phyloP scores from a whole-genome alignment of 805 yeast species.

The Myxozyma neotropica region DNA sequence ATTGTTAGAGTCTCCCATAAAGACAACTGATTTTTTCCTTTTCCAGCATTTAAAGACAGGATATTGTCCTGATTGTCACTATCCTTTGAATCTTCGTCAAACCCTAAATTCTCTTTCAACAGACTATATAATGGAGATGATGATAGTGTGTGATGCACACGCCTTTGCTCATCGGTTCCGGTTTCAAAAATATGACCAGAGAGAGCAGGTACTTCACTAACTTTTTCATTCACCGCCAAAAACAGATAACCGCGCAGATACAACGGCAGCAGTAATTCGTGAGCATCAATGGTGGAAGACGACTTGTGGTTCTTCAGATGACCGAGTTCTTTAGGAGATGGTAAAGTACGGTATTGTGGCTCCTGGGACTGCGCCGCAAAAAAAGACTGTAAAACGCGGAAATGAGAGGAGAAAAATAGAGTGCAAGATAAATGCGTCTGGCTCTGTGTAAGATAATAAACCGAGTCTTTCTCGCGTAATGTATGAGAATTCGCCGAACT shows the following conservation, averaged over 20 bases:
- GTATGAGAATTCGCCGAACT: background rate
- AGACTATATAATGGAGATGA: slow-evolving; percentile 17
- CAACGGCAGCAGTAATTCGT: slow-evolving; percentile 21
- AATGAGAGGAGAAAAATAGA: slow-evolving; percentile 26
- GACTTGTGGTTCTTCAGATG: background rate
- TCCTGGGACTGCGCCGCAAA: slow-evolving; percentile 6
- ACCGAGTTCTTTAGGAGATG: slow-evolving; percentile 16
- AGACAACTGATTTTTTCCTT: background rate
- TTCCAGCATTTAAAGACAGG: background rate
- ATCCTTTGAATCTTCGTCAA: background rate
- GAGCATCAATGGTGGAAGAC: slow-evolving; percentile 12
- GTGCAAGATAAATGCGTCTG: slow-evolving; percentile 16
- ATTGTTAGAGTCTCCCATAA: background rate
- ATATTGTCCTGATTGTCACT: background rate
- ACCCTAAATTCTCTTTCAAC: background rate
- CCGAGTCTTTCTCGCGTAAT: background rate
- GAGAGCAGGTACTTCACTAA: slow-evolving; percentile 12
- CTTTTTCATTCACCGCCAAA: background rate
- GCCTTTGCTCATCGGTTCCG: background rate
- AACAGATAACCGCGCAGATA: slow-evolving; percentile 29
- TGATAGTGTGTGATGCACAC: background rate
- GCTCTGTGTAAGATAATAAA: slow-evolving; percentile 25
- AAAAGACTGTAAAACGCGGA: slow-evolving; percentile 23
- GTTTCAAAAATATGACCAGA: background rate
- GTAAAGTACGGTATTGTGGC: slow-evolving; percentile 10